A percentile compares a stretch with the other conserved stretches of the same genome.
Conservation (phyloP, 805 yeast genomes). For the Lachancea sp. region DNA sequence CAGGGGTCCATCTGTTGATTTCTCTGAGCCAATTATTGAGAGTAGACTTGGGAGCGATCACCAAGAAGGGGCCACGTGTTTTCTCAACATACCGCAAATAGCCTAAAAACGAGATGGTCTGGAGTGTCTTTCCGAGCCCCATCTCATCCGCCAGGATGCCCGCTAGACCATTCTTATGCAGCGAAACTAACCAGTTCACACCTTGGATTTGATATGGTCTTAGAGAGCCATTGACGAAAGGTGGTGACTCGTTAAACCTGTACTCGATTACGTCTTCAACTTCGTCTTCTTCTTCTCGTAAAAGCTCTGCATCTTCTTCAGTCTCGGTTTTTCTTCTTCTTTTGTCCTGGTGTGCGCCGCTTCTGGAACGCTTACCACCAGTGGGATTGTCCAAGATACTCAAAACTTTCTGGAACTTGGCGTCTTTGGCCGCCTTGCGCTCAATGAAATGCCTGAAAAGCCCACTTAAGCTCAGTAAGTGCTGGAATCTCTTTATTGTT, state of each 20-base stretch:
- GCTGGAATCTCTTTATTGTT: conserved; percentile 61
- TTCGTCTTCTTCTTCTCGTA: conserved; percentile 43
- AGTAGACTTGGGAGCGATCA: conserved; percentile 91
- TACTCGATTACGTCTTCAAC: conserved; percentile 22
- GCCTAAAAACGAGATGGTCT: conserved; percentile 89
- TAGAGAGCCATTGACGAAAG: conserved; percentile 55
- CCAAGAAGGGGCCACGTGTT: conserved; percentile 81
- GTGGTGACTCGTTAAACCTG: conserved; percentile 77
- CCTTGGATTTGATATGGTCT: conserved; percentile 79
- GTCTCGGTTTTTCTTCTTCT: conserved; percentile 66
- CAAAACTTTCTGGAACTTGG: conserved; percentile 47
- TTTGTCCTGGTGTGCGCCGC: conserved; percentile 30
- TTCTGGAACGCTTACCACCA: conserved; percentile 13
- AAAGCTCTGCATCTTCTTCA: conserved; percentile 71
- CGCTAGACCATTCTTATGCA: conserved; percentile 61
- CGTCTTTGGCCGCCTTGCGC: conserved; percentile 57
- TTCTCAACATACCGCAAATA: conserved; percentile 76
- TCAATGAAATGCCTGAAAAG: conserved; percentile 64
- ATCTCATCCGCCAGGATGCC: conserved; percentile 98
- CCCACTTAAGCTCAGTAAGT: conserved; percentile 57
- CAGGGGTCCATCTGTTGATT: conserved; percentile 90
- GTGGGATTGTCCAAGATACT: conserved; percentile 31
- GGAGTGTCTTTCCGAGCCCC: conserved; percentile 91
- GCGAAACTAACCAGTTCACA: conserved; percentile 66
- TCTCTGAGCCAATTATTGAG: conserved; percentile 98